phyloP scores from a whole-genome alignment of 73 alveolate genomes.

The Stentor coeruleus region DNA sequence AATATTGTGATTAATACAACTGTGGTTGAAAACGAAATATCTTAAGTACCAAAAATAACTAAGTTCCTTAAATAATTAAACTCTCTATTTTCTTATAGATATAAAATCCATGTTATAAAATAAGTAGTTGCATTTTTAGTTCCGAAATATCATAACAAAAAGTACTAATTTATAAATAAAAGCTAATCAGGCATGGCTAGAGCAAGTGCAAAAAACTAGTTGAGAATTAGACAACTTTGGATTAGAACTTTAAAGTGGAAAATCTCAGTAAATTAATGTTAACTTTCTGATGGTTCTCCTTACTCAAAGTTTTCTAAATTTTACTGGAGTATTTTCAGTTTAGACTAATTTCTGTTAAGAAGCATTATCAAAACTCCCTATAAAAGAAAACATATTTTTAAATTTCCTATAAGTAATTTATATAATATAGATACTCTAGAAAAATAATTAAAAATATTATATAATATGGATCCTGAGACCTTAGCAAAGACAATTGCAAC shows the following conservation, averaged over 20 bases:
- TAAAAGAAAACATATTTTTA: not conserved
- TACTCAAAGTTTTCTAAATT: not conserved
- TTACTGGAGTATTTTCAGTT: slow-evolving; percentile 4
- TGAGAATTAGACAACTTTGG: not conserved
- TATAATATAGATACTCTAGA: too few relatives aligned
- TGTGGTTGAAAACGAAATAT: not conserved
- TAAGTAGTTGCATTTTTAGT: too few relatives aligned
- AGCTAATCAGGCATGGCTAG: slow-evolving; percentile 3
- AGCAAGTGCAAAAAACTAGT: slow-evolving; percentile 1
- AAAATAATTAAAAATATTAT: too few relatives aligned
- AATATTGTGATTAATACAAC: not conserved
- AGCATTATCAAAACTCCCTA: not conserved
- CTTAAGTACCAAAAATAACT: too few relatives aligned
- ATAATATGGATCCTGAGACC: not conserved
- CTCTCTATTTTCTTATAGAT: too few relatives aligned
- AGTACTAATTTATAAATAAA: not conserved
- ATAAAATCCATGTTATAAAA: too few relatives aligned
- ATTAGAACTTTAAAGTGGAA: not conserved
- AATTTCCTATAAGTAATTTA: too few relatives aligned
- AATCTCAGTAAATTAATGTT: not conserved
- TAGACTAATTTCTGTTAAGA: slow-evolving; percentile 2
- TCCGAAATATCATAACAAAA: too few relatives aligned
- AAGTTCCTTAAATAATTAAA: too few relatives aligned
- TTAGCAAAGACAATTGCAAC: not conserved
- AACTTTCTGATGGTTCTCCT: slow-evolving; percentile 6